Evolutionary conservation across 352 stramenopile species (phyloP).

Genomic region (Phytophthora syringae): DNA sequence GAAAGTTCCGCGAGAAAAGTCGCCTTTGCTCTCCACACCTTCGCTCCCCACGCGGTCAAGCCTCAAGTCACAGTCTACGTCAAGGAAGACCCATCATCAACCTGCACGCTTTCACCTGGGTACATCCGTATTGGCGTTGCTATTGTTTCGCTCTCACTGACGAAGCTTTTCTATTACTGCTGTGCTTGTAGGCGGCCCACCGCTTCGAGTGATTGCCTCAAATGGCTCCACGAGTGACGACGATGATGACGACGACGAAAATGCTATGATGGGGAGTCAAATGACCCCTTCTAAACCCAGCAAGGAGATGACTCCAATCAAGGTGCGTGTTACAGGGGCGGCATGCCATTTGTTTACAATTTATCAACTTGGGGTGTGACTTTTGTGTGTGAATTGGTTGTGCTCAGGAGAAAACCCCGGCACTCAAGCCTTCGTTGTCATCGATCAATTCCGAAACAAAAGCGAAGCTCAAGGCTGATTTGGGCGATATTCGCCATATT

Average conservation of each 20-base stretch:
- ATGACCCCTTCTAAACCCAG: slow-evolving; percentile 17
- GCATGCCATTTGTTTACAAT: background rate
- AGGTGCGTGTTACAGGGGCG: slow-evolving; percentile 23
- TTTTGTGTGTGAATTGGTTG: background rate
- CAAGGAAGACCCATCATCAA: slow-evolving; percentile 45
- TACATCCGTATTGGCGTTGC: slow-evolving; percentile 18
- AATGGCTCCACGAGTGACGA: slow-evolving; percentile 33
- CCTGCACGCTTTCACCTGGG: slow-evolving; percentile 52
- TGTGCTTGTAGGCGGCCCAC: slow-evolving; percentile 31
- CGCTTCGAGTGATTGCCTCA: slow-evolving; percentile 59
- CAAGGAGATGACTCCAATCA: slow-evolving; percentile 25
- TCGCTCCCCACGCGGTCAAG: slow-evolving; percentile 43
- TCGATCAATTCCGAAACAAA: slow-evolving; percentile 12
- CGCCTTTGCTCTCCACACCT: slow-evolving; percentile 52
- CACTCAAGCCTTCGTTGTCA: background rate
- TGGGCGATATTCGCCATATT: slow-evolving; percentile 34
- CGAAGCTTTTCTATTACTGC: background rate
- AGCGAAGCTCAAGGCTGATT: slow-evolving; percentile 26
- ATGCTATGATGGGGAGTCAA: slow-evolving; percentile 38
- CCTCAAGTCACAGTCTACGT: slow-evolving; percentile 60
- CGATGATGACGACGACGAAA: slow-evolving; percentile 55
- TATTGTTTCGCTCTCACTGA: background rate
- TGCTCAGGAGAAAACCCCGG: background rate
- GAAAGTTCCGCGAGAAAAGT: slow-evolving; percentile 39
- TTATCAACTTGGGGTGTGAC: background rate